phyloP scores from a whole-genome alignment of 305 asterid genomes.

The Fraxinus nigra region DNA sequence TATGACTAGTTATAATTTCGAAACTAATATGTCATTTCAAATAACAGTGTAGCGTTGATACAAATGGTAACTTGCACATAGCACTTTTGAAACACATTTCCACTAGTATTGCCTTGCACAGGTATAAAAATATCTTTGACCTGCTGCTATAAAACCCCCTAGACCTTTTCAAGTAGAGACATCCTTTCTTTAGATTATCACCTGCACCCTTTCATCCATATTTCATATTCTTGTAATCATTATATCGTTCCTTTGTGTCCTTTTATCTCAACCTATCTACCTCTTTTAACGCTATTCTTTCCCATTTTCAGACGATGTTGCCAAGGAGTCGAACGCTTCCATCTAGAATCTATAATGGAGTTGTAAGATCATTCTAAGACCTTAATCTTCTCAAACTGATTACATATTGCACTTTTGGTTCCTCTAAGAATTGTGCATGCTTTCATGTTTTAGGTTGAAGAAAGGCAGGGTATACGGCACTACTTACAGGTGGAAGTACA shows the following conservation, averaged over 20 bases:
- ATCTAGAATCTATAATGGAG: slow-evolving; percentile 32
- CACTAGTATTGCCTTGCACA: not conserved
- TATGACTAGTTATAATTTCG: not conserved
- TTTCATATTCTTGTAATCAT: not conserved
- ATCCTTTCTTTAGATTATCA: not conserved
- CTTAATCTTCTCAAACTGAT: not conserved
- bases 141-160: not conserved
- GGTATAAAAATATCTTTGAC: not conserved
- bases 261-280: not conserved
- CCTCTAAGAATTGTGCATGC: not conserved
- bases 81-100: not conserved
- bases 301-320: slow-evolving; percentile 22
- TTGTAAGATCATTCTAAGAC: slow-evolving; percentile 21
- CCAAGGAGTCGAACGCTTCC: slow-evolving; percentile 43
- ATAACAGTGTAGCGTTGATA: not conserved
- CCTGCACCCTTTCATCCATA: not conserved
- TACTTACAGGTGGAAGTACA: slow-evolving; percentile 36
- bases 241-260: not conserved
- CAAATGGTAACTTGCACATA: not conserved
- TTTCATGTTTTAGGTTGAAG: slow-evolving; percentile 28
- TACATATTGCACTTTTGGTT: not conserved
- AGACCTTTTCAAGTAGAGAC: not conserved
- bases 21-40: not conserved
- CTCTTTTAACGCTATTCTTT: not conserved
- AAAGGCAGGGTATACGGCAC: slow-evolving; percentile 32